These are phyloP conservation scores for Globisporangium acanthophoron DNA, from an alignment of 352 stramenopile species.

Conservation along the genomic window DNA sequence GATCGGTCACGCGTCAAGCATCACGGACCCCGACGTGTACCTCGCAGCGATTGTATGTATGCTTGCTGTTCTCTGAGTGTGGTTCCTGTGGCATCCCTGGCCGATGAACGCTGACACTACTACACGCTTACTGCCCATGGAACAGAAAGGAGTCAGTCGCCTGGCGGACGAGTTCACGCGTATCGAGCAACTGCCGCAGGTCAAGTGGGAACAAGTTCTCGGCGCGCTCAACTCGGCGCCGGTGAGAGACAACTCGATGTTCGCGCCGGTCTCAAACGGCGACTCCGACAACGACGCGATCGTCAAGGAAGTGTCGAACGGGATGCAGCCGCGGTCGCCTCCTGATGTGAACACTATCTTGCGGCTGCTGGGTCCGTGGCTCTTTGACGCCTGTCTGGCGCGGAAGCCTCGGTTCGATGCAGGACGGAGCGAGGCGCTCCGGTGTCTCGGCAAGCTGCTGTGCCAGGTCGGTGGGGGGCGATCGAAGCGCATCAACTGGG, in stretches of 20 bases:
- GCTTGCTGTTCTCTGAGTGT: not conserved
- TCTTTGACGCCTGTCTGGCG: slow-evolving; percentile 81
- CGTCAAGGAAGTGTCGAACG: slow-evolving; percentile 17
- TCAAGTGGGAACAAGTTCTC: slow-evolving; percentile 72
- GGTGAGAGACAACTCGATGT: slow-evolving; percentile 36
- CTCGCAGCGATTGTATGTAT: slow-evolving; percentile 56
- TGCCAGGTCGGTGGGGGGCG: slow-evolving; percentile 63
- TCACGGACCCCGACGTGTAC: slow-evolving; percentile 82
- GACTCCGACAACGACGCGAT: slow-evolving; percentile 17
- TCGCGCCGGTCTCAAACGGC: slow-evolving; percentile 38
- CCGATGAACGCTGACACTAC: no score
- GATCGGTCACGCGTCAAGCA: slow-evolving; percentile 75
- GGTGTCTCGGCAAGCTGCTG: slow-evolving; percentile 70
- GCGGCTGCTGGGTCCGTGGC: slow-evolving; percentile 70
- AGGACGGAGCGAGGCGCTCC: slow-evolving; percentile 67
- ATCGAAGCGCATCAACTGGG: slow-evolving; percentile 79
- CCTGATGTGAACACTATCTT: slow-evolving; percentile 84
- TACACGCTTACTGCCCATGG: not conserved
- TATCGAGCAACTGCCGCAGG: slow-evolving; percentile 56
- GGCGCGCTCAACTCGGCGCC: slow-evolving; percentile 52
- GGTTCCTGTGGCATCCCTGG: not conserved
- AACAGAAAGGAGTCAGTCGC: slow-evolving; percentile 72
- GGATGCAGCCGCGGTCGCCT: slow-evolving; percentile 44
- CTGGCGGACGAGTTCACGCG: slow-evolving; percentile 72
- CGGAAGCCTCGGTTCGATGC: slow-evolving; percentile 64